phyloP scores from a whole-genome alignment of 768 basidiomycete species.

The Lepiota subincarnata region DNA sequence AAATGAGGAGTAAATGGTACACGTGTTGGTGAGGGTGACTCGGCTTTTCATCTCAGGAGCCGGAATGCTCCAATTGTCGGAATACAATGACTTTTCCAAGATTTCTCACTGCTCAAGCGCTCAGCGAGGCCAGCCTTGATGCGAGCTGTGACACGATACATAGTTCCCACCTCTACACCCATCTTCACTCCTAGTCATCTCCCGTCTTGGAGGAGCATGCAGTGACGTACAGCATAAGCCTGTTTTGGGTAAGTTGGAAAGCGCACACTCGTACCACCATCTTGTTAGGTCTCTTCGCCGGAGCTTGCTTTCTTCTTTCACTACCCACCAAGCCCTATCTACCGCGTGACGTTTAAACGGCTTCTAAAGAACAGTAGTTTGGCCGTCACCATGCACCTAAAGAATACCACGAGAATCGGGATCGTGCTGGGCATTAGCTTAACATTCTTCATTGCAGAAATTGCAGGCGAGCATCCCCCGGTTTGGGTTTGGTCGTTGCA shows the following conservation, averaged over 20 bases:
- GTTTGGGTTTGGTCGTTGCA: background rate
- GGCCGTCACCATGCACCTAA: conserved; percentile 26
- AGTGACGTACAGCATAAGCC: too few relatives aligned
- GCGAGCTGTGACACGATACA: too few relatives aligned
- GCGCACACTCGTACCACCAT: too few relatives aligned
- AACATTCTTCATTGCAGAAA: conserved; percentile 47
- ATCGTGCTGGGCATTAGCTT: conserved; percentile 43
- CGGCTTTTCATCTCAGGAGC: too few relatives aligned
- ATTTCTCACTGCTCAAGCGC: too few relatives aligned
- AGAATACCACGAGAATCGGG: conserved; percentile 44
- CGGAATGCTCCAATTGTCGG: background rate
- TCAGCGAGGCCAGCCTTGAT: too few relatives aligned
- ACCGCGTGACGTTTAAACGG: background rate
- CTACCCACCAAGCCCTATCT: background rate
- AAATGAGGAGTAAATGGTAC: background rate
- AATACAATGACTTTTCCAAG: background rate
- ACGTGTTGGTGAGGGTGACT: background rate
- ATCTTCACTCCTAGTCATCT: too few relatives aligned
- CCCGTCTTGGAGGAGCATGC: too few relatives aligned
- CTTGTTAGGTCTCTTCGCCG: background rate
- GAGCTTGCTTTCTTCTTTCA: background rate
- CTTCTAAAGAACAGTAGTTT: too few relatives aligned
- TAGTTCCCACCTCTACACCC: too few relatives aligned
- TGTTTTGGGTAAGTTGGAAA: too few relatives aligned
- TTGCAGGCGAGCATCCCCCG: conserved; percentile 31